Percentiles rank a stretch among this genome's conserved stretches.
Conservation (phyloP, 257 asterid genomes). For the Coffea eugenioides region DNA sequence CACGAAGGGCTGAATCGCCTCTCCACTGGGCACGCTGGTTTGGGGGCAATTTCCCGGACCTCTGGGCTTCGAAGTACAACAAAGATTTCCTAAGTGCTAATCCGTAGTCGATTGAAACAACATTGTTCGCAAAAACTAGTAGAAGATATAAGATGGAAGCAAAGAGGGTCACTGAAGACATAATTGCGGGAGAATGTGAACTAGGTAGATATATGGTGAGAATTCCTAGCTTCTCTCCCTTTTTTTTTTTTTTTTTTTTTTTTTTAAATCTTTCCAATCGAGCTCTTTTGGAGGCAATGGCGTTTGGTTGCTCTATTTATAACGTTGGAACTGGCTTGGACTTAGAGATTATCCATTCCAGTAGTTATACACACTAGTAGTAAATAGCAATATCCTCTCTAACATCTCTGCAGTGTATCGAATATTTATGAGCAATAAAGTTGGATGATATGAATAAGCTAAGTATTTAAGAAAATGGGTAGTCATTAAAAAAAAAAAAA, state of each 20-base stretch:
- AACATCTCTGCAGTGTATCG: too few relatives aligned
- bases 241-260: too few relatives aligned
- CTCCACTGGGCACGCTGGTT: constrained; percentile 57
- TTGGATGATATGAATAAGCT: neutral
- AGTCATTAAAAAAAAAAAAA: neutral
- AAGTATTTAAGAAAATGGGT: neutral
- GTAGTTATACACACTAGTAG: too few relatives aligned
- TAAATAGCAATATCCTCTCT: neutral
- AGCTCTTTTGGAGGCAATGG: neutral
- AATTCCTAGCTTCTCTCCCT: neutral
- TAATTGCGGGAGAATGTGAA: neutral
- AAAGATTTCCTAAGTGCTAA: constrained; percentile 53
- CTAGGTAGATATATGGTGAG: neutral
- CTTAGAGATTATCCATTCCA: too few relatives aligned
- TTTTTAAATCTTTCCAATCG: too few relatives aligned
- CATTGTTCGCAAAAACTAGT: constrained; percentile 25
- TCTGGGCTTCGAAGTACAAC: constrained; percentile 68
- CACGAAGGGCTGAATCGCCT: constrained; percentile 55
- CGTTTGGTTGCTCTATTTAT: neutral
- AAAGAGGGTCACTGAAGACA: constrained; percentile 3
- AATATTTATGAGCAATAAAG: neutral
- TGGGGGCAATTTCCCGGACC: constrained; percentile 59
- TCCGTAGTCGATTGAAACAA: constrained; percentile 43
- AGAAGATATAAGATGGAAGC: constrained; percentile 20
- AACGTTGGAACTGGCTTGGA: neutral